Evolutionary conservation across 108 stramenopile species (phyloP).

Genomic region (Halocafeteria seosinensis): DNA sequence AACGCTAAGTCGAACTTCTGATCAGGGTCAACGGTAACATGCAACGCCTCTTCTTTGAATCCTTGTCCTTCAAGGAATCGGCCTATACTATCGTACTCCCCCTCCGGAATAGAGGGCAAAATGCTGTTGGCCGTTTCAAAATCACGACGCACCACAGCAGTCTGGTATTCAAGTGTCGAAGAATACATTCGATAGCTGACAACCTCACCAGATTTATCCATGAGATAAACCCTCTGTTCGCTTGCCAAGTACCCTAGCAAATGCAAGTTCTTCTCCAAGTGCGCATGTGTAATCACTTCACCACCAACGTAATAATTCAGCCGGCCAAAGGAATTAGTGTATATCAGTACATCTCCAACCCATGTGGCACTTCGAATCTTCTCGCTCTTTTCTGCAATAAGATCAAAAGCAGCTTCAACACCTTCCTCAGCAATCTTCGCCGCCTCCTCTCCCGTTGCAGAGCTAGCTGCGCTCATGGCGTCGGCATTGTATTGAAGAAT

Average conservation of each 20-base stretch:
- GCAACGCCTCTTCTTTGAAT: constrained; percentile 93
- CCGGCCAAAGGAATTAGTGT: constrained; percentile 63
- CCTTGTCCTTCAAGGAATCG: constrained; percentile 94
- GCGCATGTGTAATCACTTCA: constrained; percentile 82
- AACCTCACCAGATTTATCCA: constrained; percentile 76
- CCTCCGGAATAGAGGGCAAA: constrained; percentile 64
- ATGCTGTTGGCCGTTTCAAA: constrained; percentile 88
- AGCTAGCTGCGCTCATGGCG: constrained; percentile 49
- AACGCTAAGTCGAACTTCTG: constrained; percentile 89
- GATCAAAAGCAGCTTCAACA: constrained; percentile 80
- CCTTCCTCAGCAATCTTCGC: constrained; percentile 55
- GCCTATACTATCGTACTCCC: constrained; percentile 77
- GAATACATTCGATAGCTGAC: constrained; percentile 72
- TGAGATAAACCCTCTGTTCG: constrained; percentile 85
- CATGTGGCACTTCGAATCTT: constrained; percentile 79
- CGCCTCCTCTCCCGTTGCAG: constrained; percentile 59
- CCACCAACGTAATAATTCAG: constrained; percentile 96
- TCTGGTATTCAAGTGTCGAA: constrained; percentile 87
- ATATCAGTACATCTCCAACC: constrained; percentile 98
- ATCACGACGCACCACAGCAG: constrained; percentile 92
- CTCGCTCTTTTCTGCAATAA: constrained; percentile 72
- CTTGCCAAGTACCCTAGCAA: constrained; percentile 89
- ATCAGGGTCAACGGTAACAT: constrained; percentile 74
- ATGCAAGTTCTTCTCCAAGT: constrained; percentile 57
- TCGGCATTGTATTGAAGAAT: constrained; percentile 67